These are phyloP conservation scores for Daldinia grandis DNA, from an alignment of 495 filamentous ascomycete genomes.

Conservation along the genomic window DNA sequence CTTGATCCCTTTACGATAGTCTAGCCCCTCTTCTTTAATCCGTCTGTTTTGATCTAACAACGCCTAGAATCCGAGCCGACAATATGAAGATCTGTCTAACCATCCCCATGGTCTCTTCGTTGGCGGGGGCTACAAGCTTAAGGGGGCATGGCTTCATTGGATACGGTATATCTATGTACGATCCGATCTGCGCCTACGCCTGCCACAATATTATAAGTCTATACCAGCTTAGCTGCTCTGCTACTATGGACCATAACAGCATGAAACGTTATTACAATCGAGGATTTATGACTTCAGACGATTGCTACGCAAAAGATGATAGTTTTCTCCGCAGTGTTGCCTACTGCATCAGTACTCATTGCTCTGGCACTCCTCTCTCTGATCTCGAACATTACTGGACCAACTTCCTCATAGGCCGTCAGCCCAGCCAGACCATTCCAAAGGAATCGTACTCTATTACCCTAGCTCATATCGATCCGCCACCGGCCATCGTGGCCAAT, in stretches of 20 bases:
- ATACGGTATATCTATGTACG: conserved; percentile 48
- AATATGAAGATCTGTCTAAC: conserved; percentile 10
- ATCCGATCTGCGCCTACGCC: conserved; percentile 47
- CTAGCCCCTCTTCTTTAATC: not conserved
- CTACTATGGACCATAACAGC: not conserved
- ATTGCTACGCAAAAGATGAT: conserved; percentile 49
- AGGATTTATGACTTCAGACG: conserved; percentile 38
- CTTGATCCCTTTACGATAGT: not conserved
- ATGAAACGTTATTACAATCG: conserved; percentile 15
- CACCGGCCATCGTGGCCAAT: conserved; percentile 12
- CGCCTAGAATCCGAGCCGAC: not conserved
- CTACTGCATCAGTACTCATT: conserved; percentile 49
- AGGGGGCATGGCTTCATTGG: conserved; percentile 45
- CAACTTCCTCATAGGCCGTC: conserved; percentile 37
- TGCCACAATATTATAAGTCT: conserved; percentile 41
- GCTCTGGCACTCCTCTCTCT: conserved; percentile 34
- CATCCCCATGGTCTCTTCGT: not conserved
- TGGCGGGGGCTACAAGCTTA: conserved; percentile 9
- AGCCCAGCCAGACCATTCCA: conserved; percentile 31
- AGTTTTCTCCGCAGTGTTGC: conserved; percentile 50
- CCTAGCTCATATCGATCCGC: conserved; percentile 28
- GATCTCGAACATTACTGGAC: conserved; percentile 49
- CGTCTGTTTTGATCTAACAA: not conserved
- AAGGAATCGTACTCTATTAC: conserved; percentile 42
- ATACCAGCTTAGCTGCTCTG: conserved; percentile 45